Evolutionary conservation across 306 rosid species (phyloP).

Genomic region (Luffa aegyptiaca): DNA sequence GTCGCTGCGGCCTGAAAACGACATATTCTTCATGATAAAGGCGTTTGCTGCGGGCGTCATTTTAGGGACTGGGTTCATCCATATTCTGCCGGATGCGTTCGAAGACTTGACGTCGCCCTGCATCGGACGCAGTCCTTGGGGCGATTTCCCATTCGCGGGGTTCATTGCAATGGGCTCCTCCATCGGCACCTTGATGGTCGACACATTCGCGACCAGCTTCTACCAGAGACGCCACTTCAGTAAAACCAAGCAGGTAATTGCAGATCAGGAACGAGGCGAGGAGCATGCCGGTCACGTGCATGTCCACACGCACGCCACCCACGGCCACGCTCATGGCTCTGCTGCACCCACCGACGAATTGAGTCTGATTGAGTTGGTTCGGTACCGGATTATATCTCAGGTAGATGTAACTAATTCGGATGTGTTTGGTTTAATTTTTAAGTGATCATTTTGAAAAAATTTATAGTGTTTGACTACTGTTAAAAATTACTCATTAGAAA

Average conservation of each 20-base stretch:
- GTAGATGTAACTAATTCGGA: conserved; percentile 19
- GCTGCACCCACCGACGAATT: conserved; percentile 13
- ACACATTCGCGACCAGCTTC: conserved; percentile 47
- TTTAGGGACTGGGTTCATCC: conserved; percentile 55
- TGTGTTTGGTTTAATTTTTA: too few relatives aligned
- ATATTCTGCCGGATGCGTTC: conserved; percentile 61
- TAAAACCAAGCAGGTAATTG: conserved; percentile 27
- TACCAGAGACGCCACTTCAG: conserved; percentile 40
- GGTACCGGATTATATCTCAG: conserved; percentile 71
- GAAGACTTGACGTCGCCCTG: conserved; percentile 47
- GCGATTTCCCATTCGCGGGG: conserved; percentile 41
- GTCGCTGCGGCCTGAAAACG: conserved; percentile 30
- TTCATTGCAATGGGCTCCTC: conserved; percentile 60
- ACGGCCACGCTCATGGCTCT: conserved; percentile 84
- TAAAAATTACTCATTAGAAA: too few relatives aligned
- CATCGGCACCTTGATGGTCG: conserved; percentile 52
- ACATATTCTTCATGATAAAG: conserved; percentile 50
- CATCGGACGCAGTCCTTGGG: conserved; percentile 43
- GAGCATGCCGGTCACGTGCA: conserved; percentile 68
- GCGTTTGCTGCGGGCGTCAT: conserved; percentile 77
- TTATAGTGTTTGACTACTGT: too few relatives aligned
- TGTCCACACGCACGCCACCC: conserved; percentile 89
- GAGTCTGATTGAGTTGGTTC: conserved; percentile 31
- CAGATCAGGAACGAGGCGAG: conserved; percentile 37
- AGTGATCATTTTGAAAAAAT: too few relatives aligned